Conservation (phyloP, 148 eudicot species). For the Cornus controversa region DNA sequence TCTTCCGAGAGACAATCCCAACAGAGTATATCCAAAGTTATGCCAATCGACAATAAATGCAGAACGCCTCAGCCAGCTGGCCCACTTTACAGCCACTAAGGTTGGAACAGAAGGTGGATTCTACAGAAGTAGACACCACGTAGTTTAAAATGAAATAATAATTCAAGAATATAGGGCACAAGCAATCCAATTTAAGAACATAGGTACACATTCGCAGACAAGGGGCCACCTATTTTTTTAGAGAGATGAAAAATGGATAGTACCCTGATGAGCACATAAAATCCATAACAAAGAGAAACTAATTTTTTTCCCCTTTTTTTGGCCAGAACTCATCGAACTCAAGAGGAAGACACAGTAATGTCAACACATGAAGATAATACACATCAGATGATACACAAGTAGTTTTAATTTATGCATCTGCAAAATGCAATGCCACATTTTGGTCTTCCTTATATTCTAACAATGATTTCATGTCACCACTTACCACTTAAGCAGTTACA, state of each 20-base stretch:
- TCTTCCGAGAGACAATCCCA: constrained; percentile 89
- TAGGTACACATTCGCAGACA: neutral
- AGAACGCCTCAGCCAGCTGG: constrained; percentile 81
- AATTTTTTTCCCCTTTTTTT: no score
- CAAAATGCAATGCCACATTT: neutral
- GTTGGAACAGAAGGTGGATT: constrained; percentile 99
- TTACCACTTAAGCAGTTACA: neutral
- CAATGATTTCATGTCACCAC: neutral
- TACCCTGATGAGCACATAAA: neutral
- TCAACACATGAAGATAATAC: neutral
- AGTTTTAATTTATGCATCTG: neutral
- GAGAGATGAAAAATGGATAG: neutral
- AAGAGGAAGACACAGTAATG: neutral
- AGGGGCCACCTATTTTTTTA: neutral
- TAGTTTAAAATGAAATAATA: neutral
- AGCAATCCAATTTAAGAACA: neutral
- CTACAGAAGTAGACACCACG: constrained; percentile 30
- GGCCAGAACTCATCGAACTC: neutral
- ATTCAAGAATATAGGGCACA: neutral
- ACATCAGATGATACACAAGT: neutral
- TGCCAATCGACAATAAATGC: constrained; percentile 91
- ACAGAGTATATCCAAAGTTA: constrained; percentile 92
- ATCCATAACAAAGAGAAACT: neutral
- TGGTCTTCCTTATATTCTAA: neutral
- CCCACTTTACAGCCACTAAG: constrained; percentile 87